Conservation (phyloP, 768 basidiomycete genomes). For the Pleurotus giganteus region DNA sequence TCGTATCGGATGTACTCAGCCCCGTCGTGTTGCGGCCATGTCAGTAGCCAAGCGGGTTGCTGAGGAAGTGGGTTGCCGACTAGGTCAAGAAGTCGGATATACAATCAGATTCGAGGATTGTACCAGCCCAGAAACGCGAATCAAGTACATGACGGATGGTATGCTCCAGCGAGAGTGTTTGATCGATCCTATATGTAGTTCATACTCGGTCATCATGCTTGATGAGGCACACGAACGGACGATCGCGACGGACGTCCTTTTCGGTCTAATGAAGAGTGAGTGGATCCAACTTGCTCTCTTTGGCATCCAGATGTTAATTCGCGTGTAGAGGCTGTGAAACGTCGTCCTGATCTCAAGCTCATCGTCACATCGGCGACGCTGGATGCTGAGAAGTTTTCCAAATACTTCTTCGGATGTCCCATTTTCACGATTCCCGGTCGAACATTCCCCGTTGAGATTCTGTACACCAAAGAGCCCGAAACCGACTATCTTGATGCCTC, state of each 20-base stretch:
- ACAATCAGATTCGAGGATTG: constrained; percentile 99
- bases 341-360: constrained; percentile 92
- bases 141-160: constrained; percentile 99
- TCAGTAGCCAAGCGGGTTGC: constrained; percentile 98
- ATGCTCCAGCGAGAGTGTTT: constrained; percentile 98
- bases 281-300: constrained; percentile 13
- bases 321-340: constrained; percentile 83
- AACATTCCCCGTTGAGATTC: constrained; percentile 95
- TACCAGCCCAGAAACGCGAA: constrained; percentile 96
- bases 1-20: constrained; percentile 96
- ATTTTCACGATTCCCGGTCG: constrained; percentile 99
- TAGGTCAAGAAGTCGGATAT: constrained; percentile 98
- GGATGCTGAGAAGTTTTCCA: constrained; percentile 99
- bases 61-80: constrained; percentile 96
- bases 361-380: constrained; percentile 98
- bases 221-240: constrained; percentile 99
- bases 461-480: constrained; percentile 99
- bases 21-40: constrained; percentile 98
- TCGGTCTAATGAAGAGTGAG: constrained; percentile 90
- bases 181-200: constrained; percentile 90
- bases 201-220: constrained; percentile 95
- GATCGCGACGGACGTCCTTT: constrained; percentile 97
- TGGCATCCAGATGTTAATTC: constrained; percentile 11
- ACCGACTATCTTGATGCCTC: constrained; percentile 96
- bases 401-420: constrained; percentile 98